phyloP scores from a whole-genome alignment of 352 stramenopile species.

The Globisporangium yorkense region DNA sequence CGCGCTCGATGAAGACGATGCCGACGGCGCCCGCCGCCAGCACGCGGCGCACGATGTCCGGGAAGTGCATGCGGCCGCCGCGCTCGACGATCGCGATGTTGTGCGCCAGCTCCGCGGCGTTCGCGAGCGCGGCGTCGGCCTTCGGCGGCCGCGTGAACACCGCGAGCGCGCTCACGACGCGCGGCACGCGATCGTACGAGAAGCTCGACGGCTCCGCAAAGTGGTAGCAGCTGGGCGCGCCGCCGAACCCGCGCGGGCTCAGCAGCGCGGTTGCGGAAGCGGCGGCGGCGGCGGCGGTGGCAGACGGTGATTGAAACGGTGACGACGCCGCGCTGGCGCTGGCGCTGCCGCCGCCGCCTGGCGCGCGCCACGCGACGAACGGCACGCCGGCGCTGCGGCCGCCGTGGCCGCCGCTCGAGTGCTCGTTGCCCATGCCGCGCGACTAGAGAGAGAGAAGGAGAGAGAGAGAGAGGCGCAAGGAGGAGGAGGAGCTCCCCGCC shows the following conservation, averaged over 20 bases:
- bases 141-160: slow-evolving; percentile 69
- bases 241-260: slow-evolving; percentile 13
- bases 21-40: slow-evolving; percentile 55
- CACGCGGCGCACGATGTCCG: slow-evolving; percentile 73
- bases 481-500: background rate
- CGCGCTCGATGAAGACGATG: slow-evolving; percentile 75
- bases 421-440: slow-evolving; percentile 44
- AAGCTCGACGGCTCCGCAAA: slow-evolving; percentile 85
- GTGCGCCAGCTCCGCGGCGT: slow-evolving; percentile 47
- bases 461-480: background rate
- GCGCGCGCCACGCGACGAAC: slow-evolving; percentile 56
- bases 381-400: slow-evolving; percentile 48
- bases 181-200: slow-evolving; percentile 58
- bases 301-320: background rate
- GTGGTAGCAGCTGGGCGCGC: slow-evolving; percentile 32
- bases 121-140: slow-evolving; percentile 59
- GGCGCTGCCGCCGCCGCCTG: slow-evolving; percentile 3
- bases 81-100: slow-evolving; percentile 75
- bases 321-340: background rate
- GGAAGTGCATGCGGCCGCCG: slow-evolving; percentile 76
- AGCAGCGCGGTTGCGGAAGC: background rate
- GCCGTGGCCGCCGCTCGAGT: slow-evolving; percentile 27
- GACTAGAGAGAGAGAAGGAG: background rate
- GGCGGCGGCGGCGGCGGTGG: slow-evolving; percentile 7
- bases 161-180: slow-evolving; percentile 33